Evolutionary conservation across 345 rosid genomes (phyloP).

Genomic region (Turnera subulata): DNA sequence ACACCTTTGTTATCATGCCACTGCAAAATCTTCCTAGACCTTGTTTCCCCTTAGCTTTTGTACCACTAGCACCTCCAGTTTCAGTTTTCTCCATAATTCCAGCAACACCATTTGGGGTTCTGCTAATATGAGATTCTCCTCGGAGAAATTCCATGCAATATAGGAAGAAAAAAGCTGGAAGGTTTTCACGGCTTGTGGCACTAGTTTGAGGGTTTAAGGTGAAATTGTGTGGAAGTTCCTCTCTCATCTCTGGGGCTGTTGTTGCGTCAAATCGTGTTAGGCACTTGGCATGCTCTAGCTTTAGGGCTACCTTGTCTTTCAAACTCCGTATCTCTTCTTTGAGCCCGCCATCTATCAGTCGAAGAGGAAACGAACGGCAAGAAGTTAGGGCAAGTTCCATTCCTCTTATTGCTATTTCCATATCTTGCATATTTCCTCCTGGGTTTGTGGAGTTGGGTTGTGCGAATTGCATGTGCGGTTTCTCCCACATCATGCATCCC

Average conservation of each 20-base stretch:
- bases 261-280: constrained; percentile 20
- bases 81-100: not conserved
- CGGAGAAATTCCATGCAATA: constrained; percentile 52
- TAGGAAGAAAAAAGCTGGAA: constrained; percentile 47
- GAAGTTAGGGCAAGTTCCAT: constrained; percentile 49
- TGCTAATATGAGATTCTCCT: constrained; percentile 24
- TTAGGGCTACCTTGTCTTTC: constrained; percentile 27
- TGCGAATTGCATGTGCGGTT: constrained; percentile 42
- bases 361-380: constrained; percentile 46
- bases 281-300: constrained; percentile 31
- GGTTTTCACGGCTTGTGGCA: constrained; percentile 30
- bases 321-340: constrained; percentile 20
- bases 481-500: constrained; percentile 54
- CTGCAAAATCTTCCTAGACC: constrained; percentile 6
- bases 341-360: constrained; percentile 33
- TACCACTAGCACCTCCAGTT: constrained; percentile 9
- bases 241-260: constrained; percentile 32
- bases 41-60: constrained; percentile 6
- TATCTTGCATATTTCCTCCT: constrained; percentile 33
- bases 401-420: constrained; percentile 50
- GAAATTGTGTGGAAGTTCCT: constrained; percentile 4
- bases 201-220: constrained; percentile 21
- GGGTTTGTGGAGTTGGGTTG: constrained; percentile 22
- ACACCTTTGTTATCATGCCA: constrained; percentile 18
- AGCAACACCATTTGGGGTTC: constrained; percentile 1